These are phyloP conservation scores for Sanghuangporus sanghuang DNA, from an alignment of 1,284 basidiomycete species.

Conservation along the genomic window DNA sequence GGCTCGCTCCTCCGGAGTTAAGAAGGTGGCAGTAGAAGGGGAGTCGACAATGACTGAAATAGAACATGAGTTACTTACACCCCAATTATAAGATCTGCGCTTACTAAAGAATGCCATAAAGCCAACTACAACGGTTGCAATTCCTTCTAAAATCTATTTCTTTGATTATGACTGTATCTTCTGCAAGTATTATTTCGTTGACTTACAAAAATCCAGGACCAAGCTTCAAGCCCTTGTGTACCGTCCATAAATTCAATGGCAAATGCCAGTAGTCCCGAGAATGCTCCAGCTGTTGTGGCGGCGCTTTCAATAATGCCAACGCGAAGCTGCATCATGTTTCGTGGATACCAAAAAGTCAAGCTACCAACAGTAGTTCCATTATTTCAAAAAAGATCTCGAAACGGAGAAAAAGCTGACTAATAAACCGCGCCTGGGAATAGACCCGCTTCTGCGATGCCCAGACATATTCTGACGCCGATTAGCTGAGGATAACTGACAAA, in stretches of 20 bases:
- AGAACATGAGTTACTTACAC: not conserved
- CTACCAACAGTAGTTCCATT: conserved; percentile 13
- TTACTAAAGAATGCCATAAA: conserved; percentile 39
- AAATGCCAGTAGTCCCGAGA: conserved; percentile 36
- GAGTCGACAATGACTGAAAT: conserved; percentile 51
- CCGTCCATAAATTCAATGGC: conserved; percentile 41
- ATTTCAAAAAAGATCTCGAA: not conserved
- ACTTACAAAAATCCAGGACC: conserved; percentile 45
- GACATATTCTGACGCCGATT: conserved; percentile 32
- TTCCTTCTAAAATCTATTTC: conserved; percentile 45
- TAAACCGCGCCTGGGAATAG: conserved; percentile 68
- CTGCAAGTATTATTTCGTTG: not conserved
- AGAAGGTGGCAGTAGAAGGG: conserved; percentile 49
- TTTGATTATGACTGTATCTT: not conserved
- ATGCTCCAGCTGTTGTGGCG: conserved; percentile 30
- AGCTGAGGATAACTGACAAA: conserved; percentile 27
- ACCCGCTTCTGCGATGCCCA: conserved; percentile 66
- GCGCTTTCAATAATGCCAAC: conserved; percentile 40
- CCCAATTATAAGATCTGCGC: conserved; percentile 16
- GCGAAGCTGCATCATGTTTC: conserved; percentile 43
- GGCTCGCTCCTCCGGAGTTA: conserved; percentile 46
- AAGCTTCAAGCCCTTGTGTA: conserved; percentile 33
- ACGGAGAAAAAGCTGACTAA: conserved; percentile 33
- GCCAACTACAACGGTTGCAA: conserved; percentile 43
- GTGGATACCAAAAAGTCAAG: conserved; percentile 47